These are phyloP conservation scores for Leucocoprinus birnbaumii DNA, from an alignment of 768 basidiomycete species.

Conservation along the genomic window DNA sequence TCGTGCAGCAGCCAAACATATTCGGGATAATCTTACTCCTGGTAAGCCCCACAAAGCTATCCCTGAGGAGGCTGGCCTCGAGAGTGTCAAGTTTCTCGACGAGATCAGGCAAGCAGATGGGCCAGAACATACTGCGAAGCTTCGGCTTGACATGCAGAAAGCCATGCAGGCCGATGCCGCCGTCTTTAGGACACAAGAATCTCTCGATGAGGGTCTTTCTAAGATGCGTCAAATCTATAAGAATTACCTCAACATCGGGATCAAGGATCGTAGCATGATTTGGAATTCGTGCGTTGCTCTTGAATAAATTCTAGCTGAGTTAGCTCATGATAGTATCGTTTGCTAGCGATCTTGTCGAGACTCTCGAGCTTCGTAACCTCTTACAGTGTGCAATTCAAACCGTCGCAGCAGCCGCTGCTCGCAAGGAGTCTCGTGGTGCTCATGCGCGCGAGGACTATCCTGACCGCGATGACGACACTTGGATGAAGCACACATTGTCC, in stretches of 20 bases:
- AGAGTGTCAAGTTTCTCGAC: slow-evolving; percentile 86
- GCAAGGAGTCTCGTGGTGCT: slow-evolving; percentile 97
- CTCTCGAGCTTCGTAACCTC: slow-evolving; percentile 89
- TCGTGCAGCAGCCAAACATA: slow-evolving; percentile 97
- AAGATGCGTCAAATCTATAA: slow-evolving; percentile 86
- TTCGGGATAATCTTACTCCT: slow-evolving; percentile 84
- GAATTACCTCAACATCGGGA: slow-evolving; percentile 86
- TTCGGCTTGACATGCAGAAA: slow-evolving; percentile 96
- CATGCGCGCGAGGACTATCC: slow-evolving; percentile 98
- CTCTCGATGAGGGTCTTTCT: slow-evolving; percentile 88
- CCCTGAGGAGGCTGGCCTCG: slow-evolving; percentile 80
- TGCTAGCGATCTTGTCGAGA: slow-evolving; percentile 90
- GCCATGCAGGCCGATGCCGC: slow-evolving; percentile 98
- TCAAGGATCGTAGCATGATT: slow-evolving; percentile 99
- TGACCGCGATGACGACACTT: slow-evolving; percentile 91
- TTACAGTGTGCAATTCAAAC: slow-evolving; percentile 96
- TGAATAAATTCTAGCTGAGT: background rate
- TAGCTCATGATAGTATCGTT: background rate
- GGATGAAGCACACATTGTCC: slow-evolving; percentile 96
- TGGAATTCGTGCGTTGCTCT: slow-evolving; percentile 84
- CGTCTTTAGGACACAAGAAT: slow-evolving; percentile 91
- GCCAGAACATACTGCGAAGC: slow-evolving; percentile 81
- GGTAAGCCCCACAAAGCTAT: slow-evolving; percentile 90
- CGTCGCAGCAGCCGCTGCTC: slow-evolving; percentile 86
- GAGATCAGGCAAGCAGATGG: slow-evolving; percentile 79